Base-by-base conservation (phyloP, 1,284 basidiomycete species). In the Pascua guehoae region DNA sequence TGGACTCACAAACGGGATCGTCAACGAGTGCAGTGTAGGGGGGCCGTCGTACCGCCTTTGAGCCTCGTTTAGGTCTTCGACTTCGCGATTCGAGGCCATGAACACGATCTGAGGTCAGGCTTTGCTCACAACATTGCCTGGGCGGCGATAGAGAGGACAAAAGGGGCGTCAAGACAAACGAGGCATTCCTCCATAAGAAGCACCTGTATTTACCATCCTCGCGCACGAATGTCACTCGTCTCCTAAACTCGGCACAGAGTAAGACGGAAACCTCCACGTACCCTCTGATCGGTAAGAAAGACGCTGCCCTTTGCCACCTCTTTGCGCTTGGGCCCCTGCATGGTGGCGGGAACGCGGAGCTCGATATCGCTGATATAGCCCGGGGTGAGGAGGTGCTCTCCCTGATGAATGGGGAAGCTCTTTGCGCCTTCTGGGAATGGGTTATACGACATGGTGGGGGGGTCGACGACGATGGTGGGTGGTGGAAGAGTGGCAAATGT, bases 221-320 rank as follows among this genome's bases (percentile, higher is more conserved):
- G 18, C 32, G 47, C 17, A 14, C 47, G 32, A 36, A 47, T n/a
- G 11, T 37, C 7, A 7, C 24, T 32, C 24, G 24, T 32, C 24
- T 32, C 24, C 24, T 7, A 32, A 32, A 37, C 46, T 47, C 32
- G 9, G 32, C 24, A 24, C 46, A 47, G 15, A 12, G 5, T 11
- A 15, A n/a, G 5, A 14, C 37, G 12, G 41, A 46, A 46, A 18
- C 45, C 36, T 32, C 24, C 24, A 64, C 71, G 53, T 45, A 76
- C 72, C 12, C 74, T 53, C 47, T 71, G 62, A 54, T 73, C 69
- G 3, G 72, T 74, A 40, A 74, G 61, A 68, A 69, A 76, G 32
- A 74, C 37, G 14, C 58, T 46, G 1, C 74, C 74, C 48, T 63
- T 65, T 1, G 66, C 60, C 10, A 15, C 47, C 38, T 73, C 73